Evolutionary conservation across 2,329 filamentous ascomycete genomes (phyloP), one percentile per base, ranked within the genome.

Genomic region (Botryotinia globosa): DNA sequence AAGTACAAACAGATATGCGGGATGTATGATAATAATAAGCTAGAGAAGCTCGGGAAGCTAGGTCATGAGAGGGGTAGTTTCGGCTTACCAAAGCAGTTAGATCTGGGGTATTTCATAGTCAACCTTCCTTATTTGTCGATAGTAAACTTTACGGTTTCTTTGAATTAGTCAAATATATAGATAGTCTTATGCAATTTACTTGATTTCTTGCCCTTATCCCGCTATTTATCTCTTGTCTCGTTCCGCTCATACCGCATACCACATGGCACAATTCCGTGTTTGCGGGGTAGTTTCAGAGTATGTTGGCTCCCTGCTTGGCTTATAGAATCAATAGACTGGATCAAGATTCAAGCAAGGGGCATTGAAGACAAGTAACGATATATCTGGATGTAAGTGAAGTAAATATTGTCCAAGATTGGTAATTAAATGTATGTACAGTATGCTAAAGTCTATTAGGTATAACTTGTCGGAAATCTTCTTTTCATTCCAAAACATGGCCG

Each of bases 111-210:
- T 37, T 59, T 34, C 67, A 61, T 7, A n/a, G 25, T 25, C 20
- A 88, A 83, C 83, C 75, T 64, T 64, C 61, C 61, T 10, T 44
- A 64, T 64, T 64, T 45, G 61, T 45, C 45, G 44, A 45, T 64
- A 25, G 39, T 45, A 18, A 22, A 29, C 8, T 42, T 9, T 8
- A 42, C 29, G 59, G 37, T 8, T 44, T 61, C 7, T 39, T n/a
- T 37, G 58, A 39, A 37, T 61, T 25, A 39, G 58, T 34, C 34
- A 39, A 25, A 39, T 25, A 4, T 61, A 16, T 7, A 61, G 58
- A 62, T 62, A 62, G 12, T n/a, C 25, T 62, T 62, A 39, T 39
- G 34, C n/a, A 39, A 62, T 62, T 18, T 6, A 29, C 61, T 29
- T 44, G 16, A 4, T 29, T 2, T 1, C 22, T 29, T 32, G 16